A percentile compares a stretch with the other conserved stretches of the same genome.
Conservation (phyloP, 345 rosid genomes). For the Anastatica hierochuntica region DNA sequence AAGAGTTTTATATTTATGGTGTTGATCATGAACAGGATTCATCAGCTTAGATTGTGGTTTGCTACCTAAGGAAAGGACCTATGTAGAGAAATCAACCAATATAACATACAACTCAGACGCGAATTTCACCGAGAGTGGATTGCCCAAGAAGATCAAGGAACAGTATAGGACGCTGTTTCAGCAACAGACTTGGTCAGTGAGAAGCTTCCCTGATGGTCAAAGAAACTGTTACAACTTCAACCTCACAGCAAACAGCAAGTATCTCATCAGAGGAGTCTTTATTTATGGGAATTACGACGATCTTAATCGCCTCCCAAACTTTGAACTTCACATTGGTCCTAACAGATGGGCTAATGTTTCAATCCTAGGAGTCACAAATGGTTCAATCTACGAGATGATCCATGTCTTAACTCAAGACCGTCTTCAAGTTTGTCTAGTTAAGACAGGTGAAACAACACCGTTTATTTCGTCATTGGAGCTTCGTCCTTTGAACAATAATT, state of each 20-base stretch:
- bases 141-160: not conserved
- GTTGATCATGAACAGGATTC: conserved; percentile 13
- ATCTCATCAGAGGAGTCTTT: conserved; percentile 19
- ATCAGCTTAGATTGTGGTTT: conserved; percentile 29
- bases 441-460: conserved; percentile 22
- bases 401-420: conserved; percentile 8
- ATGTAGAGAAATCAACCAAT: conserved; percentile 11
- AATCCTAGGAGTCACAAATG: not conserved
- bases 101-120: conserved; percentile 23
- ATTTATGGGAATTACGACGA: conserved; percentile 26
- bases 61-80: not conserved
- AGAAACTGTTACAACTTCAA: conserved; percentile 28
- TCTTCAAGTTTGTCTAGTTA: conserved; percentile 25
- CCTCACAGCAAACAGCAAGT: conserved; percentile 8
- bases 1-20: not conserved
- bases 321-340: conserved; percentile 24
- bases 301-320: not conserved
- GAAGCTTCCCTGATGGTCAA: conserved; percentile 28
- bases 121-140: conserved; percentile 3
- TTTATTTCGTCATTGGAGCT: conserved; percentile 22
- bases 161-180: not conserved
- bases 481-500: conserved; percentile 10
- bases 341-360: conserved; percentile 18
- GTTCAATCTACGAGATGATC: conserved; percentile 11
- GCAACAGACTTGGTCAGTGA: conserved; percentile 18